Percentiles rank a stretch among this genome's conserved stretches.
phyloP scores from a whole-genome alignment of 1,139 yeast genomes.

The Blastobotrys petasosporus region DNA sequence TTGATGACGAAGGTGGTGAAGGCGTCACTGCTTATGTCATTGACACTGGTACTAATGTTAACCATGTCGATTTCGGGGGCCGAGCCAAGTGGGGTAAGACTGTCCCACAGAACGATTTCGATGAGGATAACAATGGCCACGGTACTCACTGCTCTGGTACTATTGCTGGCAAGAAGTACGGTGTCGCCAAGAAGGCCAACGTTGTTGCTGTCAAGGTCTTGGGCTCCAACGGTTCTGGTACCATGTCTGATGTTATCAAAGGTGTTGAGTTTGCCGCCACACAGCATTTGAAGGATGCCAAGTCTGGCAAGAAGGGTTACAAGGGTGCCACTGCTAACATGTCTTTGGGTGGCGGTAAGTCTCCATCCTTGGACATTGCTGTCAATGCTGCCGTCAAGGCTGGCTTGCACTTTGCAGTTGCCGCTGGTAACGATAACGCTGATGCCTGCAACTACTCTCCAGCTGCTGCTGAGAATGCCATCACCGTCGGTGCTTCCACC shows the following conservation, averaged over 20 bases:
- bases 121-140: slow-evolving; percentile 90
- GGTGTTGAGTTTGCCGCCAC: slow-evolving; percentile 42
- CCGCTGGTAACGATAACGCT: slow-evolving; percentile 62
- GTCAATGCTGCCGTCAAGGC: slow-evolving; percentile 55
- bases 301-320: slow-evolving; percentile 43
- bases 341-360: slow-evolving; percentile 59
- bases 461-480: slow-evolving; percentile 51
- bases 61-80: slow-evolving; percentile 80
- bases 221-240: slow-evolving; percentile 45
- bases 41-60: slow-evolving; percentile 84
- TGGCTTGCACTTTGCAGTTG: slow-evolving; percentile 58
- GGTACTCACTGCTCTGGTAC: slow-evolving; percentile 60
- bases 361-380: slow-evolving; percentile 46
- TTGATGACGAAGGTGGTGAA: slow-evolving; percentile 77
- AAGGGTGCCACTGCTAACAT: slow-evolving; percentile 55
- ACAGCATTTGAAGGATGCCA: slow-evolving; percentile 33
- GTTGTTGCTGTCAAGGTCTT: slow-evolving; percentile 55
- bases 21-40: slow-evolving; percentile 91
- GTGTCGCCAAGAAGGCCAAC: slow-evolving; percentile 59
- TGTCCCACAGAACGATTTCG: slow-evolving; percentile 75
- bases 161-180: slow-evolving; percentile 53
- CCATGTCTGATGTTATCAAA: slow-evolving; percentile 45
- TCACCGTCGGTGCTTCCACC: slow-evolving; percentile 57
- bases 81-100: slow-evolving; percentile 95
- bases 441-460: slow-evolving; percentile 62